Conservation (phyloP, 768 basidiomycete genomes). For the Boletellus sp. region DNA sequence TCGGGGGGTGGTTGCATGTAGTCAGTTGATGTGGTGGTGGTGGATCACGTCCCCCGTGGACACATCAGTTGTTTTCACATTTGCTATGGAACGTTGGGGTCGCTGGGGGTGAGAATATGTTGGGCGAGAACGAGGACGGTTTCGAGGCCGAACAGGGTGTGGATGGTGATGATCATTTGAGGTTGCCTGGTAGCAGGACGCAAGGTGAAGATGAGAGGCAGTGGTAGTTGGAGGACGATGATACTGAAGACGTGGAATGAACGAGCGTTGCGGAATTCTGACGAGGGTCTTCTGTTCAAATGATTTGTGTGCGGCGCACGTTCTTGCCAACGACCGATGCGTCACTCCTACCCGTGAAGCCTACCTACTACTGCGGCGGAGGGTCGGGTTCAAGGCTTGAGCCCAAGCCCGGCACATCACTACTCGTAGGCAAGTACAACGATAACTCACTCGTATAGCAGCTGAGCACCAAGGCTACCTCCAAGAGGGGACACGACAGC, state of each 20-base stretch:
- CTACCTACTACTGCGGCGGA: too few relatives aligned
- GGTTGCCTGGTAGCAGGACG: constrained; percentile 22
- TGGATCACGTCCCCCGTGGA: constrained; percentile 17
- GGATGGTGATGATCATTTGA: constrained; percentile 32
- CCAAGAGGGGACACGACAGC: constrained; percentile 7
- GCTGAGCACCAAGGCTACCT: not conserved
- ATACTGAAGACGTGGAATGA: constrained; percentile 47
- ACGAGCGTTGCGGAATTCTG: not conserved
- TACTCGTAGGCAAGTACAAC: not conserved
- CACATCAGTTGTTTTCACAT: constrained; percentile 52
- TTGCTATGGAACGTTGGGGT: constrained; percentile 42
- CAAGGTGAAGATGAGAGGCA: constrained; percentile 29
- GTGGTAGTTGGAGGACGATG: constrained; percentile 57
- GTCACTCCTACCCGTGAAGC: too few relatives aligned
- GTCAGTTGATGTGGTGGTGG: constrained; percentile 26
- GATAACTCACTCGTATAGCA: constrained; percentile 9
- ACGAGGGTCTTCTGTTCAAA: too few relatives aligned
- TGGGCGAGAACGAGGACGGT: constrained; percentile 31
- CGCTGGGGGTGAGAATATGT: constrained; percentile 8
- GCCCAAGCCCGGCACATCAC: too few relatives aligned
- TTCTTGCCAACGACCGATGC: too few relatives aligned
- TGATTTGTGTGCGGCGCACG: too few relatives aligned
- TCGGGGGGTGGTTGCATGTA: constrained; percentile 58
- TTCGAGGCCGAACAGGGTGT: constrained; percentile 17
- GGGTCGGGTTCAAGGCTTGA: too few relatives aligned